These are phyloP conservation scores for Pyrenochaeta sp. DNA, from an alignment of 2,329 filamentous ascomycete genomes.

Conservation along the genomic window DNA sequence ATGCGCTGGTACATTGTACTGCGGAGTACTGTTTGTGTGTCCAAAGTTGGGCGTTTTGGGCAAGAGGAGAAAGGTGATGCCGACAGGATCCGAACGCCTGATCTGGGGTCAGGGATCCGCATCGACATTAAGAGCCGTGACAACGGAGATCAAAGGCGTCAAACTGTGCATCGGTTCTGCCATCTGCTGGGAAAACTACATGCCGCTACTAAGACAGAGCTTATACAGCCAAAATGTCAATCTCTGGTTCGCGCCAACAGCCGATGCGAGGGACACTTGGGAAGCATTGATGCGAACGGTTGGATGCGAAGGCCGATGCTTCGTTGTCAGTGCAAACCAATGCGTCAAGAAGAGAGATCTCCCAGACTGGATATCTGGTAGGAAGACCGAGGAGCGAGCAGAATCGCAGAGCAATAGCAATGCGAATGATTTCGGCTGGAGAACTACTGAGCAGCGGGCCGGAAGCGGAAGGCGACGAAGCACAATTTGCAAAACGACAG, in stretches of 20 bases:
- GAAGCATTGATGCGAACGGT: slow-evolving; percentile 81
- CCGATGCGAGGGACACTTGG: slow-evolving; percentile 86
- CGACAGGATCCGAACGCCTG: slow-evolving; percentile 82
- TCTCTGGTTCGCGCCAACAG: slow-evolving; percentile 88
- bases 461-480: slow-evolving; percentile 47
- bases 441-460: slow-evolving; percentile 8
- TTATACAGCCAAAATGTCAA: slow-evolving; percentile 93
- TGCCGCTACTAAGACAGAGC: slow-evolving; percentile 84
- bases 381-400: slow-evolving; percentile 9
- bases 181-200: slow-evolving; percentile 98
- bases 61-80: slow-evolving; percentile 92
- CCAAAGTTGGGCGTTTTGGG: slow-evolving; percentile 76
- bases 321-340: slow-evolving; percentile 88
- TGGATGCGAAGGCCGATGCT: slow-evolving; percentile 81
- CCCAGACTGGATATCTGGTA: slow-evolving; percentile 63
- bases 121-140: slow-evolving; percentile 79
- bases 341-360: slow-evolving; percentile 70
- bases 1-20: slow-evolving; percentile 84
- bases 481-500: slow-evolving; percentile 51
- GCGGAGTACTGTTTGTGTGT: slow-evolving; percentile 82
- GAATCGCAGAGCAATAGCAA: slow-evolving; percentile 6
- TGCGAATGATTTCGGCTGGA: slow-evolving; percentile 8
- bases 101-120: slow-evolving; percentile 90
- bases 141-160: slow-evolving; percentile 79
- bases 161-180: slow-evolving; percentile 83